Base-by-base conservation (phyloP, 495 filamentous ascomycete genomes). In the Xylaria palmicola region DNA sequence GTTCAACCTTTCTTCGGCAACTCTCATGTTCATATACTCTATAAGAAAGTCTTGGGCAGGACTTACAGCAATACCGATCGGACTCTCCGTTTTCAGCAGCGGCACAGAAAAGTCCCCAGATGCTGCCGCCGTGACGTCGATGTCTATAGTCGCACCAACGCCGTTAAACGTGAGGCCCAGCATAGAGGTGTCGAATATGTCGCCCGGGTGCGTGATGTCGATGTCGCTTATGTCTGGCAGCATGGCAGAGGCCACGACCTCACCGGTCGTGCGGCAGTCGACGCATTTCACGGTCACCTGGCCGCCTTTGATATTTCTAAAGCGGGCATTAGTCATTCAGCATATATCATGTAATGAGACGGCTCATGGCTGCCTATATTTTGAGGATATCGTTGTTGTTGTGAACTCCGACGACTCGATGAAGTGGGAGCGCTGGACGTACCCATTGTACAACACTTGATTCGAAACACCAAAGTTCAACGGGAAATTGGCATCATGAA, bases 61-160 rank as follows among this genome's bases (percentile, higher is more conserved):
- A 49, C 67, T 56, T 51, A 70, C 67, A 26, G 57, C 37, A 17
- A 71, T 58, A 6, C 68, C 66, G n/a, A 71, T 53, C 4, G 68
- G 68, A 1, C 63, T 66, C 44, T 64, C 49, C 4, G 64, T 37
- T 34, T 48, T 39, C 20, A 66, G 56, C 1, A 71, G 53, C 9
- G 68, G 68, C 0, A 67, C 24, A 10, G 52, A 48, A 37, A 68
- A 68, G 26, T 65, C 43, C 13, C 68, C 66, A 8, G 55, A 20
- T 17, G 29, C 56, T 10, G 22, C 56, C 1, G 62, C 57, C 0
- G 52, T 47, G 24, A 68, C n/a, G 10, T 57, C 60, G 0, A 71
- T 29, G 22, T 66, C 59, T 15, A 71, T 47, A 17, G 59, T 54
- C 9, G 63, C 66, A 15, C 66, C 64, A 8, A 68, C 68, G 9